Base-by-base conservation (phyloP, 2,329 filamentous ascomycete genomes). In the Neofusicoccum laricinum region DNA sequence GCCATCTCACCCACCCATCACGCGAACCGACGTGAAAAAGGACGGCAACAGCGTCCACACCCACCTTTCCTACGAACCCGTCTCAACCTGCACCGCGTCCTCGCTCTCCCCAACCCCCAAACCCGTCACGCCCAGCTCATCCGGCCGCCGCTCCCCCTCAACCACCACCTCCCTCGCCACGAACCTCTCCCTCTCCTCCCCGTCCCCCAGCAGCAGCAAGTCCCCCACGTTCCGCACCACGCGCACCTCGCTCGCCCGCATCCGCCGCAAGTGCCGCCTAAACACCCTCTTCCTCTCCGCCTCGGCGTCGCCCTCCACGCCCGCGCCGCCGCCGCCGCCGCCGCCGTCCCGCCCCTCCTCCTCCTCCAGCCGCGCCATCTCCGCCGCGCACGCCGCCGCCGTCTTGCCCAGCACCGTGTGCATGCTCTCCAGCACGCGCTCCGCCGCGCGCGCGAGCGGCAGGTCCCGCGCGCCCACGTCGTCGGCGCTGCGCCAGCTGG, bases 361-460 rank as follows among this genome's bases (percentile, higher is more conserved):
- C 67, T 83, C 78, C 62, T 81, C 74, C 59, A 79, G 76, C 58
- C 64, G 69, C 40, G 74, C 79, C 80, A 94, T 86, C 69, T 87
- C 87, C 66, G 83, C 81, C 69, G 88, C 84, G 64, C 92, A 91
- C 69, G 85, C 86, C 66, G 82, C 81, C 69, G 87, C 84, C 6
- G 89, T 91, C 75, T 85, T 85, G 68, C 82, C 81, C 49, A 99
- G 81, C 43, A 98, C 88, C 70, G 89, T 87, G 73, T 97, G 92
- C 94, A 99, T 98, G 73, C 90, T 95, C 8, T 91, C 92, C 30
- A 98, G 80, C 4, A 97, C 94, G 80, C 90, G 95, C 78, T 95
- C 91, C 1, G 89, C 87, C 0, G 95, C 93, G 67, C 84, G 86
- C 0, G 93, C 93, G 11, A 99, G 85, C 3, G 95, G 95, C 58